Conservation (phyloP, 106 monocot genomes). For the Amphibolis antarctica region DNA sequence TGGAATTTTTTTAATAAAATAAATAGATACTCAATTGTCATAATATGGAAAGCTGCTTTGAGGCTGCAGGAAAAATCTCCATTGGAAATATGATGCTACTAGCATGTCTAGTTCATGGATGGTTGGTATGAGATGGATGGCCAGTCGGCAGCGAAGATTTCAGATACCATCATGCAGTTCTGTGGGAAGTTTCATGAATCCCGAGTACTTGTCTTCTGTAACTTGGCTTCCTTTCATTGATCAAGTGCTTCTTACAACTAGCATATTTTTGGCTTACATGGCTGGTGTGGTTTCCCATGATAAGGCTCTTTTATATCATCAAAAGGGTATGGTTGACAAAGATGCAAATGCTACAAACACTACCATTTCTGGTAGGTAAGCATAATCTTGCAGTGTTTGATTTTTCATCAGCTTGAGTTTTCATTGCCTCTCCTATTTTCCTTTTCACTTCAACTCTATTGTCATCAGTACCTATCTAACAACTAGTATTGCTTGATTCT, state of each 20-base stretch:
- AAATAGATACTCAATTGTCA: neutral
- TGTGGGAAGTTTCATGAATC: slow-evolving; percentile 24
- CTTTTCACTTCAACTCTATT: neutral
- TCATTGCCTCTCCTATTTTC: neutral
- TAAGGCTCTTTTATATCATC: slow-evolving; percentile 6
- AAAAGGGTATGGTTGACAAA: slow-evolving; percentile 7
- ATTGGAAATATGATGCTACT: neutral
- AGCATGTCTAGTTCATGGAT: neutral
- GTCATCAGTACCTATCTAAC: neutral
- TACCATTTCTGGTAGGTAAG: slow-evolving; percentile 66
- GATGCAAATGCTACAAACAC: slow-evolving; percentile 10
- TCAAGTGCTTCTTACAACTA: slow-evolving; percentile 58
- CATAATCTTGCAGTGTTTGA: slow-evolving; percentile 9
- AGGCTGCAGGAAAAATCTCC: slow-evolving; percentile 9
- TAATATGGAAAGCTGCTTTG: neutral
- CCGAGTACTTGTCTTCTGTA: slow-evolving; percentile 27
- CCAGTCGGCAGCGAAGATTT: neutral
- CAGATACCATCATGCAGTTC: slow-evolving; percentile 23
- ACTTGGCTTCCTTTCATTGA: slow-evolving; percentile 41
- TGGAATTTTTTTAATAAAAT: neutral
- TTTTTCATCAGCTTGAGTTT: neutral
- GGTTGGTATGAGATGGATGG: neutral
- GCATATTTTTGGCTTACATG: slow-evolving; percentile 61
- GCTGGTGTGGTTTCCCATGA: slow-evolving; percentile 51
- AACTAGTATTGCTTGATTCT: neutral